phyloP scores from a whole-genome alignment of 164 flowering plant genomes.

The Taxillus chinensis region DNA sequence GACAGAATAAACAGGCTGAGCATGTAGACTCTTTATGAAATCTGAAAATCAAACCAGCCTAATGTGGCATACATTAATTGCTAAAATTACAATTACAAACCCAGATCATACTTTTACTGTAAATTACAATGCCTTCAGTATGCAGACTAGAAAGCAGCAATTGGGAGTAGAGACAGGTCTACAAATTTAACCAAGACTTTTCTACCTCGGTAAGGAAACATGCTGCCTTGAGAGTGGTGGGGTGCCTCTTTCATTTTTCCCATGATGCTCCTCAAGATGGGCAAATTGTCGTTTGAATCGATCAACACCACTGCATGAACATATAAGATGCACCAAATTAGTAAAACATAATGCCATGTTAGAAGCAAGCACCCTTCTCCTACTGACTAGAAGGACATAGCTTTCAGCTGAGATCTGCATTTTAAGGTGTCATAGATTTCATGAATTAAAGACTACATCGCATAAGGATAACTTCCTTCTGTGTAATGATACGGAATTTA shows the following conservation, averaged over 20 bases:
- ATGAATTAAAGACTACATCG: too few relatives aligned
- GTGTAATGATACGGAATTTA: background rate
- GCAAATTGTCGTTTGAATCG: conserved; percentile 64
- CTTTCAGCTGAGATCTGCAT: background rate
- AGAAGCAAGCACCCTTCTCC: background rate
- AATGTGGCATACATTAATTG: background rate
- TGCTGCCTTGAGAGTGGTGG: conserved; percentile 46
- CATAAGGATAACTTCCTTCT: too few relatives aligned
- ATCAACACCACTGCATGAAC: conserved; percentile 44
- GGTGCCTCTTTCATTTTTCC: conserved; percentile 40
- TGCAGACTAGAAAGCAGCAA: too few relatives aligned
- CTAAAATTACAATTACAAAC: background rate
- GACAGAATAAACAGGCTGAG: background rate
- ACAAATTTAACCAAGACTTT: background rate
- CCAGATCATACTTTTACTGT: too few relatives aligned
- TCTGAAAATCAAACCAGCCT: background rate
- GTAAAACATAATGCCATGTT: background rate
- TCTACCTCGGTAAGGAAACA: conserved; percentile 9
- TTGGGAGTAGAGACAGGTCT: too few relatives aligned
- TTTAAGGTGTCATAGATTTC: too few relatives aligned
- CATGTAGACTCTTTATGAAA: background rate
- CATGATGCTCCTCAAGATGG: conserved; percentile 52
- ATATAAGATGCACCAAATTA: conserved; percentile 1
- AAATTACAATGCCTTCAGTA: too few relatives aligned
- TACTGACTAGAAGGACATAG: background rate